Conservation (phyloP, 106 monocot species). For the Cymbidium sinense region DNA sequence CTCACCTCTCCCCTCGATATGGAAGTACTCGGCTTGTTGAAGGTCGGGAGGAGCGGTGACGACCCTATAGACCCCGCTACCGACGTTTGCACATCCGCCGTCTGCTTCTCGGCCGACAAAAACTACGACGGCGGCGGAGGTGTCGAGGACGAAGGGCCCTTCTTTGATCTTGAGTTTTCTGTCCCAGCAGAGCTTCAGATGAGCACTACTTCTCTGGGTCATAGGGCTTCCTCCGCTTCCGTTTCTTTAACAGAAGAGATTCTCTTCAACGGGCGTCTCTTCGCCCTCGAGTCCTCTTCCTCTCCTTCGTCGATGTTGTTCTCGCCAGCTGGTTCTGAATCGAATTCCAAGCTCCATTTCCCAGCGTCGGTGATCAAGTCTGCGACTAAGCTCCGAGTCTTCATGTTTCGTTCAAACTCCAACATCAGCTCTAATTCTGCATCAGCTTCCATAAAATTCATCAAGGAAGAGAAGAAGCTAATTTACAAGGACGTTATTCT, state of each 20-base stretch:
- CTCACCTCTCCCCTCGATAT: not conserved
- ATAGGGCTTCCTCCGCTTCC: not conserved
- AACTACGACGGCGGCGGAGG: not conserved
- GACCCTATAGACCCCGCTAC: no score
- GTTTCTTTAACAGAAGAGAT: not conserved
- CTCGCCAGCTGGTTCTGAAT: not conserved
- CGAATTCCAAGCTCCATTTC: not conserved
- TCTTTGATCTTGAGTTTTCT: conserved; percentile 5
- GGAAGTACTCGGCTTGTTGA: not conserved
- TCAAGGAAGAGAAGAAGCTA: not conserved
- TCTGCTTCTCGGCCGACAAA: not conserved
- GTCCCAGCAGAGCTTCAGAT: not conserved
- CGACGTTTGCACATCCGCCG: no score
- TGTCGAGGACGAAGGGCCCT: not conserved
- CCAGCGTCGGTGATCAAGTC: not conserved
- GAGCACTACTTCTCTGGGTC: not conserved
- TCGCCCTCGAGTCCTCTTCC: not conserved
- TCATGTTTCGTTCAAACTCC: not conserved
- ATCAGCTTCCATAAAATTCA: not conserved
- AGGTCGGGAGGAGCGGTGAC: not conserved
- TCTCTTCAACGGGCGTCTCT: not conserved
- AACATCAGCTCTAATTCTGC: not conserved
- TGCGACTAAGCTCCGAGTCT: conserved; percentile 2
- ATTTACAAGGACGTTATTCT: conserved; percentile 21
- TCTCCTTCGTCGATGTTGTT: not conserved